phyloP scores from a whole-genome alignment of 2,329 filamentous ascomycete genomes.

The Cercospora beticola region DNA sequence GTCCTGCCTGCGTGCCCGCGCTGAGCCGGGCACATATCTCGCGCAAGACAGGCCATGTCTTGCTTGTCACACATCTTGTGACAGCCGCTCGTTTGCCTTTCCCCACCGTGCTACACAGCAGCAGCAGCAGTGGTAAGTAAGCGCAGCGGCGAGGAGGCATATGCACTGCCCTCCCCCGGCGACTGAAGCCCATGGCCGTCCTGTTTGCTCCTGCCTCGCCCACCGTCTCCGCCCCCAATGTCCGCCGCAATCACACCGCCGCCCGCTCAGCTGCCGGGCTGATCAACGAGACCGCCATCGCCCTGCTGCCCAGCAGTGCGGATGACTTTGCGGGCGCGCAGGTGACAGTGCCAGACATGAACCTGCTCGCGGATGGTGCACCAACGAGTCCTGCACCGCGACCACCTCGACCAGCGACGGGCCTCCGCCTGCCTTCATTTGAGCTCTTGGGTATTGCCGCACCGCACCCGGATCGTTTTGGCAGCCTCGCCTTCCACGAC shows the following conservation, averaged over 20 bases:
- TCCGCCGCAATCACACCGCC: background rate
- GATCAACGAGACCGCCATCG: background rate
- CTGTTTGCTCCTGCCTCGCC: background rate
- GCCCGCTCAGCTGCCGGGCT: background rate
- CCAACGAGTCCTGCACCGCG: conserved; percentile 8
- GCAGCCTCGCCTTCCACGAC: conserved; percentile 28
- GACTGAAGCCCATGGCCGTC: background rate
- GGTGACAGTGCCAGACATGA: conserved; percentile 24
- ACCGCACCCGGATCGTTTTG: conserved; percentile 46
- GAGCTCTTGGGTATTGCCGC: conserved; percentile 52
- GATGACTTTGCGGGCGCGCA: background rate
- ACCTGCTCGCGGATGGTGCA: conserved; percentile 32
- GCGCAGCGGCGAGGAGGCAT: background rate
- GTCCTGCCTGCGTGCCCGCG: background rate
- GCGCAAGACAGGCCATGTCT: background rate
- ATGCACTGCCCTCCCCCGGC: background rate
- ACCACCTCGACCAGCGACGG: conserved; percentile 32
- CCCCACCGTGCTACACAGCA: background rate
- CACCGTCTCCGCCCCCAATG: background rate
- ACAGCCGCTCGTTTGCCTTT: background rate
- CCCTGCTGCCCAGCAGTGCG: background rate
- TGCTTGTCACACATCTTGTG: background rate
- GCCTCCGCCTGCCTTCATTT: conserved; percentile 55
- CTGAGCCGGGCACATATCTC: background rate
- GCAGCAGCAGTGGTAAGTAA: background rate